Conservation (phyloP, 192 early-diverging fungal species). For the Coemansia sp. region DNA sequence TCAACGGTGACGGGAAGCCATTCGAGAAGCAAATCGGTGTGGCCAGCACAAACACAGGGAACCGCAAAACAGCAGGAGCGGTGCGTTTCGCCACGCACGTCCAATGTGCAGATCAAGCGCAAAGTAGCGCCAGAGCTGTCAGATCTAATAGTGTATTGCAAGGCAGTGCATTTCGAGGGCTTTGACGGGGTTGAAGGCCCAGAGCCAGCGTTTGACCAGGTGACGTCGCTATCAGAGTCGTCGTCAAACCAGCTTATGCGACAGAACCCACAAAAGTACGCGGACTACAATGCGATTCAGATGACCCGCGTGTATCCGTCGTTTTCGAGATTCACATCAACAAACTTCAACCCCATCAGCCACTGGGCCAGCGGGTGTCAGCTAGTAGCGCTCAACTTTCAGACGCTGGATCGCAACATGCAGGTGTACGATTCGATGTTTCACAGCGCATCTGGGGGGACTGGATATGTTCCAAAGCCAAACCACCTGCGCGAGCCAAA, state of each 20-base stretch:
- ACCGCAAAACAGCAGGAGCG: conserved; percentile 7
- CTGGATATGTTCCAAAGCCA: conserved; percentile 84
- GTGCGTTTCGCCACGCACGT: conserved; percentile 30
- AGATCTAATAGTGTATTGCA: conserved; percentile 64
- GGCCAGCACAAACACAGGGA: conserved; percentile 6
- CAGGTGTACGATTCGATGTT: conserved; percentile 89
- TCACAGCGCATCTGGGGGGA: conserved; percentile 59
- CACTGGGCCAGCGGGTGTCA: conserved; percentile 83
- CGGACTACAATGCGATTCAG: conserved; percentile 59
- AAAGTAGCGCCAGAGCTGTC: conserved; percentile 60
- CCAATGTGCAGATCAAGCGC: conserved; percentile 40
- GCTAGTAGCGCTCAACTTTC: conserved; percentile 89
- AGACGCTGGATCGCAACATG: conserved; percentile 78
- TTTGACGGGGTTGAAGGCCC: conserved; percentile 53
- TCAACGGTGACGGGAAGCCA: conserved; percentile 15
- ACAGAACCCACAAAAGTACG: conserved; percentile 57
- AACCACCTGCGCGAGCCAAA: conserved; percentile 25
- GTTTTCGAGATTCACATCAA: conserved; percentile 72
- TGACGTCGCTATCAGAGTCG: conserved; percentile 76
- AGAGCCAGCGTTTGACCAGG: conserved; percentile 59
- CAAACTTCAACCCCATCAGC: conserved; percentile 81
- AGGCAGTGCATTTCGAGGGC: conserved; percentile 61
- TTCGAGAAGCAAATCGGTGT: background rate
- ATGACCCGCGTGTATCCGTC: conserved; percentile 82
- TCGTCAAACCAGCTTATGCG: conserved; percentile 59